Percentiles rank a stretch among this genome's conserved stretches.
Evolutionary conservation across 768 basidiomycete species (phyloP).

Genomic region (Krasilnikovozyma curviuscula): DNA sequence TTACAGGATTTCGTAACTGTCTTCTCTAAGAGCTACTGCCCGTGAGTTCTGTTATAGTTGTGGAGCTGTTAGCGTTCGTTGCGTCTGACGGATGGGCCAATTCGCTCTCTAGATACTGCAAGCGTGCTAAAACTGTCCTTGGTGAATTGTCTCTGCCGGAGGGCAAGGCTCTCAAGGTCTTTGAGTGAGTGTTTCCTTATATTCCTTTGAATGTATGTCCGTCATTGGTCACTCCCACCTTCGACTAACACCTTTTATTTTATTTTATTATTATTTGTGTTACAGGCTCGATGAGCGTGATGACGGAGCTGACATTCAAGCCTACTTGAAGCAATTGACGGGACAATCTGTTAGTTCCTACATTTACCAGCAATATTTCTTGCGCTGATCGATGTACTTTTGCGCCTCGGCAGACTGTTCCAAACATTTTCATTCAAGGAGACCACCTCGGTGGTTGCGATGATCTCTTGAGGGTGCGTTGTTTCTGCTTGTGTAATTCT

Average conservation of each 20-base stretch:
- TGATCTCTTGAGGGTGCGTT: too few relatives aligned
- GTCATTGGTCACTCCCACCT: neutral
- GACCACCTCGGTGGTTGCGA: too few relatives aligned
- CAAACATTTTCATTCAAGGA: too few relatives aligned
- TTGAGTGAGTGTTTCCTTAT: conserved; percentile 14
- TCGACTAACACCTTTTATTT: neutral
- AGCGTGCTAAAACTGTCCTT: conserved; percentile 35
- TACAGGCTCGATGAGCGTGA: conserved; percentile 21
- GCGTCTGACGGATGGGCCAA: too few relatives aligned
- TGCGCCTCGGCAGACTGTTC: conserved; percentile 12
- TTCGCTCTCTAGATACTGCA: conserved; percentile 28
- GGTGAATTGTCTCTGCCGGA: conserved; percentile 12
- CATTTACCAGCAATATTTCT: too few relatives aligned
- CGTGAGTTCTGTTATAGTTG: too few relatives aligned
- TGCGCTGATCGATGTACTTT: conserved; percentile 23
- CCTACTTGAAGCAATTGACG: conserved; percentile 44
- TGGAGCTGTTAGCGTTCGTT: too few relatives aligned
- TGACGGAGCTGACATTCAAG: conserved; percentile 46
- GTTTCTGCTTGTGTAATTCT: too few relatives aligned
- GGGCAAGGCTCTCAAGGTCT: conserved; percentile 16
- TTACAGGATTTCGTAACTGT: too few relatives aligned
- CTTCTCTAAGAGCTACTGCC: too few relatives aligned
- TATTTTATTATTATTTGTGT: neutral
- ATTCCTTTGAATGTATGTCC: neutral
- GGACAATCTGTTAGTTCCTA: conserved; percentile 27